Base-by-base conservation (phyloP, 305 asterid genomes). In the Fraxinus nigra region DNA sequence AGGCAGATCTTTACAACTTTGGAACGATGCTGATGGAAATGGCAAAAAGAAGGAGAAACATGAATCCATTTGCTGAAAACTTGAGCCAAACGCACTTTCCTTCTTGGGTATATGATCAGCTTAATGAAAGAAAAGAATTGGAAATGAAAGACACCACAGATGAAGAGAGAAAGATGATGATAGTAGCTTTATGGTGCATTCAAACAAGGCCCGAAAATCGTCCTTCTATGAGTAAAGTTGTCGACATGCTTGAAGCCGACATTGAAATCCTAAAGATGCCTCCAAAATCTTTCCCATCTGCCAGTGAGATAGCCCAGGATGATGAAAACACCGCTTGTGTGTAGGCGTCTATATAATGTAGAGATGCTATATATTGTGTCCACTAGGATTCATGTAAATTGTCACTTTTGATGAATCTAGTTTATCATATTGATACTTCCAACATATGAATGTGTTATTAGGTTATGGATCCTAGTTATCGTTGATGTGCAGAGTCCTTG, bases 21-120 rank as follows among this genome's bases (percentile, higher is more conserved):
- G 93, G 93, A 6, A 88, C 87, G 92, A 6, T 89, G 89, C 67
- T 87, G 79, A 76, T 87, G 83, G 90, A 90, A 82, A 87, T 88
- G 90, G 89, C 79, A 0, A 81, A 82, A 67, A 85, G 84, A 74
- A 67, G 85, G 34, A 77, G 80, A 72, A 76, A 82, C 26, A 26
- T 81, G 80, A 84, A 76, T 72, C 84, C 81, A 16, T 73, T 78
- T 79, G 83, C 78, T 6, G 72, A 87, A 5, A 61, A 34, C 30
- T 28, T 54, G 5, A 80, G 89, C 40, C 63, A 81, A 22, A 81
- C 79, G 20, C 84, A 89, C 81, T 90, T 89, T 40, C 92, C 91
- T 1, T 81, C 78, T 3, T 90, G 90, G 91, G 85, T 81, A 30
- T 87, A 86, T 81, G 76, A 85, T 16, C 86, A 81, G 14, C 35